These are phyloP conservation scores for Stephanodiscus minutulus DNA, from an alignment of 108 stramenopile species.

Conservation along the genomic window DNA sequence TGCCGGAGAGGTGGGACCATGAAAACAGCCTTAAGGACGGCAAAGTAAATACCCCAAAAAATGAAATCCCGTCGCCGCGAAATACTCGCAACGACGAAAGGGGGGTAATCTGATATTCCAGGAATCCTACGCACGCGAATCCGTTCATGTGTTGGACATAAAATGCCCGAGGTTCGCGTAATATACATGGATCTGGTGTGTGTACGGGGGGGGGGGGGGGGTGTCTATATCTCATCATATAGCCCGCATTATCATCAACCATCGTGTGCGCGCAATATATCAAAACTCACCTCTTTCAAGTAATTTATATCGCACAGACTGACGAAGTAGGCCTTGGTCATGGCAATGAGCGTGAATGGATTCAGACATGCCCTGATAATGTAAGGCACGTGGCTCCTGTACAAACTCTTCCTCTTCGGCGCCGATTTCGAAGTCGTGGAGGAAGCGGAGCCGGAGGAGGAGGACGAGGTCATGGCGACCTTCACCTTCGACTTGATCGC, in stretches of 20 bases:
- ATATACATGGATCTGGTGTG: slow-evolving; percentile 53
- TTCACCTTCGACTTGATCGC: slow-evolving; percentile 44
- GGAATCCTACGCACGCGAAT: slow-evolving; percentile 47
- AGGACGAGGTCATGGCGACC: slow-evolving; percentile 37
- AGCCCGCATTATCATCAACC: neutral
- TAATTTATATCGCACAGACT: slow-evolving; percentile 75
- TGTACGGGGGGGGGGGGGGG: neutral
- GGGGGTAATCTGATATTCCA: slow-evolving; percentile 36
- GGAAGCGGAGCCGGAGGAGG: slow-evolving; percentile 16
- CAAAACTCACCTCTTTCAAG: slow-evolving; percentile 62
- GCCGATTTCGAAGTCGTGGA: slow-evolving; percentile 21
- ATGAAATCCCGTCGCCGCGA: slow-evolving; percentile 5
- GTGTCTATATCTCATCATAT: neutral
- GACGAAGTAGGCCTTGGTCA: slow-evolving; percentile 76
- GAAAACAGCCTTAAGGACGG: slow-evolving; percentile 71
- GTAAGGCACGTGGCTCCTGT: slow-evolving; percentile 71
- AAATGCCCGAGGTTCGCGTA: slow-evolving; percentile 15
- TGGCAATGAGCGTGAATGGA: slow-evolving; percentile 70
- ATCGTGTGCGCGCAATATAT: too few relatives aligned
- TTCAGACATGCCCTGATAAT: slow-evolving; percentile 80
- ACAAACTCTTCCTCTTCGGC: slow-evolving; percentile 26
- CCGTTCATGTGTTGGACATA: neutral
- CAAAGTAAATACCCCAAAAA: slow-evolving; percentile 28
- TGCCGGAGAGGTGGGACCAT: slow-evolving; percentile 21
- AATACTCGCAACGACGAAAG: slow-evolving; percentile 32